These are phyloP conservation scores for Amanita muscaria DNA, from an alignment of 768 basidiomycete genomes.

Conservation along the genomic window DNA sequence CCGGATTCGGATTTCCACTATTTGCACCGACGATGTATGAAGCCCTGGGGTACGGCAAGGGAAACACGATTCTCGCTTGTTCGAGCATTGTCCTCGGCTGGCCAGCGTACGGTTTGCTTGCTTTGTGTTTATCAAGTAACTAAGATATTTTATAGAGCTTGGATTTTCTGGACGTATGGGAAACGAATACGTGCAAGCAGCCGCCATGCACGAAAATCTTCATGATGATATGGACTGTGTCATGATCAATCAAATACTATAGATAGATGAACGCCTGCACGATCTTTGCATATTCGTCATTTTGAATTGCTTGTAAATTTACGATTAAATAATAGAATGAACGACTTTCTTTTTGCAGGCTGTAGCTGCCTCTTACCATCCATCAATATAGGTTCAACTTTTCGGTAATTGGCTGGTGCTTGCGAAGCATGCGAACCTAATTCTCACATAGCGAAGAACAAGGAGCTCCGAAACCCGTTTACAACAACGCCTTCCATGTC, in stretches of 20 bases:
- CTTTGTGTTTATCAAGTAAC: neutral
- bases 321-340: no score
- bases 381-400: no score
- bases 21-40: conserved; percentile 66
- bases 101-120: conserved; percentile 26
- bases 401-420: no score
- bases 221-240: neutral
- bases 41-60: conserved; percentile 60
- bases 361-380: no score
- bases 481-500: no score
- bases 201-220: conserved; percentile 6
- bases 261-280: neutral
- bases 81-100: conserved; percentile 46
- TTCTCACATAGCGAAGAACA: no score
- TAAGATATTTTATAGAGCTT: conserved; percentile 5
- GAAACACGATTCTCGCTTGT: conserved; percentile 54
- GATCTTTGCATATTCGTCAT: neutral
- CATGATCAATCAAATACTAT: no score
- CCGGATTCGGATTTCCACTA: conserved; percentile 72
- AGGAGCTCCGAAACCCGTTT: no score
- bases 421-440: no score
- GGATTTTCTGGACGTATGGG: conserved; percentile 11
- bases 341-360: no score
- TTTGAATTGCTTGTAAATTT: no score
- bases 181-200: conserved; percentile 7